Conservation (phyloP, 129 eudicot genomes). For the Helianthus annuus region HanXRQr2.0-SUNRISE NC_035444.2:41544593-41545092, state of each 20-base stretch:
- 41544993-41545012: too few species aligned
- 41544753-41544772: conserved; percentile 82
- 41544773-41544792: conserved; percentile 86
- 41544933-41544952: too few species aligned
- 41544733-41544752: background rate
- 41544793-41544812: conserved; percentile 82
- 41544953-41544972: too few species aligned
- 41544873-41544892: conserved; percentile 39
- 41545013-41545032: too few species aligned
- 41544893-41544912: too few species aligned
- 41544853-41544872: conserved; percentile 69
- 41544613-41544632: conserved; percentile 79
- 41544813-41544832: conserved; percentile 49
- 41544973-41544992: too few species aligned
- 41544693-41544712: conserved; percentile 84
- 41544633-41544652: conserved; percentile 81
- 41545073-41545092: too few species aligned
- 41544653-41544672: conserved; percentile 69
- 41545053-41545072: too few species aligned
- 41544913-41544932: too few species aligned
- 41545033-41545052: too few species aligned
- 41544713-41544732: conserved; percentile 56
- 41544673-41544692: conserved; percentile 75
- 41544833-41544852: conserved; percentile 56
- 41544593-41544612: conserved; percentile 96